Percentiles rank a stretch among this genome's conserved stretches.
phyloP scores from a whole-genome alignment of 2,329 filamentous ascomycete species.

The Cryphonectria parasitica region DNA sequence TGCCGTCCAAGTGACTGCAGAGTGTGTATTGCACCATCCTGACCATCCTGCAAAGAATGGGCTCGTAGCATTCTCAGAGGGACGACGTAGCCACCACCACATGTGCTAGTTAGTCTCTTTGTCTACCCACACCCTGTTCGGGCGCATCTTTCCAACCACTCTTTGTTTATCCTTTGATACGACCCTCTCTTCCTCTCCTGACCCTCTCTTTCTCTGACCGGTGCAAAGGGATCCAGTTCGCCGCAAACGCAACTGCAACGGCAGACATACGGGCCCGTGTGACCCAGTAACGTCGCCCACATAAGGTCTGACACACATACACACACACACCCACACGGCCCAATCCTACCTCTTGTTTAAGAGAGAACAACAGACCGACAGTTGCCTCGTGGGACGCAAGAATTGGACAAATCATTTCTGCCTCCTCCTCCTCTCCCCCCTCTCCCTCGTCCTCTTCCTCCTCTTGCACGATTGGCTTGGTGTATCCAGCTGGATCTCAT shows the following conservation, averaged over 20 bases:
- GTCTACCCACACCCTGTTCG: background rate
- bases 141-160: background rate
- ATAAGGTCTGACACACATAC: background rate
- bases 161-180: background rate
- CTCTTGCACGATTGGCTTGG: background rate
- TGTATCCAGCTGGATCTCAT: background rate
- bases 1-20: background rate
- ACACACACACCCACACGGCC: background rate
- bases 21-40: slow-evolving; percentile 3
- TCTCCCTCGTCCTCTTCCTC: background rate
- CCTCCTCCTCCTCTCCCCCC: background rate
- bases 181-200: background rate
- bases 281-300: slow-evolving; percentile 4
- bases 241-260: slow-evolving; percentile 44
- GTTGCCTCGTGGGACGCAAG: background rate
- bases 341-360: background rate
- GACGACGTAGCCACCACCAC: slow-evolving; percentile 1
- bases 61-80: slow-evolving; percentile 7
- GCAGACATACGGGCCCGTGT: background rate
- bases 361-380: background rate
- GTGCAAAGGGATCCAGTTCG: background rate
- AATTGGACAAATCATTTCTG: background rate
- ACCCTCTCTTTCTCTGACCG: background rate
- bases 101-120: background rate
- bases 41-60: background rate